A percentile compares a stretch with the other conserved stretches of the same genome.
Evolutionary conservation across 805 yeast species (phyloP).

Genomic region (Brettanomyces naardenensis): DNA sequence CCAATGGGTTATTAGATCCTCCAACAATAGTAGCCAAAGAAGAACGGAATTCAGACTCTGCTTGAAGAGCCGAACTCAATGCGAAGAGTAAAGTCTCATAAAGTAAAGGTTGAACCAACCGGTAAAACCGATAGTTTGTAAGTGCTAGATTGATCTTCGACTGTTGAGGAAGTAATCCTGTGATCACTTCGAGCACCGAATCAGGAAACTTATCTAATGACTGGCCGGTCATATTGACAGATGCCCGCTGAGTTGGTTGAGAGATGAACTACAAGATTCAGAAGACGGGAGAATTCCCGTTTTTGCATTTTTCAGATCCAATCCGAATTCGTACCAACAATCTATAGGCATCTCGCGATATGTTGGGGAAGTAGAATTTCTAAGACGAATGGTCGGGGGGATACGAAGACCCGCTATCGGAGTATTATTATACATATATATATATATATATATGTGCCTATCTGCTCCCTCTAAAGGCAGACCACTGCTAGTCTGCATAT

Average conservation of each 20-base stretch:
- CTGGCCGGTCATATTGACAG: neutral
- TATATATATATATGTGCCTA: too few relatives aligned
- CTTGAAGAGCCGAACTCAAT: constrained; percentile 24
- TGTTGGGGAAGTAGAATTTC: too few relatives aligned
- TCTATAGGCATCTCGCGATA: too few relatives aligned
- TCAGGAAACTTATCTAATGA: constrained; percentile 16
- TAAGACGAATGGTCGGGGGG: too few relatives aligned
- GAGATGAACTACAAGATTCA: neutral
- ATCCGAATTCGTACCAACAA: too few relatives aligned
- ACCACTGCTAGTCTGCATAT: too few relatives aligned
- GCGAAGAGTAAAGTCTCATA: constrained; percentile 31
- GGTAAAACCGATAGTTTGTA: constrained; percentile 25
- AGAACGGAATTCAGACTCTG: constrained; percentile 25
- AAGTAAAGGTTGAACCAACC: constrained; percentile 24
- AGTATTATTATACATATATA: too few relatives aligned
- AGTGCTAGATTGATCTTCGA: constrained; percentile 26
- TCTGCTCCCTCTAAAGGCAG: too few relatives aligned
- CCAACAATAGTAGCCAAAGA: constrained; percentile 31
- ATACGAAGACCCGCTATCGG: too few relatives aligned
- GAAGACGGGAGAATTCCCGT: neutral
- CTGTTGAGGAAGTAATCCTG: constrained; percentile 31
- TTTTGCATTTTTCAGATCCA: neutral
- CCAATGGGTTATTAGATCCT: constrained; percentile 26
- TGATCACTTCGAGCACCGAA: constrained; percentile 12
- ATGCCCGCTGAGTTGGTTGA: neutral